A percentile compares a stretch with the other conserved stretches of the same genome.
These are phyloP conservation scores for Aureobasidium uvarum DNA, from an alignment of 2,329 filamentous ascomycete species.

Conservation along the genomic window DNA sequence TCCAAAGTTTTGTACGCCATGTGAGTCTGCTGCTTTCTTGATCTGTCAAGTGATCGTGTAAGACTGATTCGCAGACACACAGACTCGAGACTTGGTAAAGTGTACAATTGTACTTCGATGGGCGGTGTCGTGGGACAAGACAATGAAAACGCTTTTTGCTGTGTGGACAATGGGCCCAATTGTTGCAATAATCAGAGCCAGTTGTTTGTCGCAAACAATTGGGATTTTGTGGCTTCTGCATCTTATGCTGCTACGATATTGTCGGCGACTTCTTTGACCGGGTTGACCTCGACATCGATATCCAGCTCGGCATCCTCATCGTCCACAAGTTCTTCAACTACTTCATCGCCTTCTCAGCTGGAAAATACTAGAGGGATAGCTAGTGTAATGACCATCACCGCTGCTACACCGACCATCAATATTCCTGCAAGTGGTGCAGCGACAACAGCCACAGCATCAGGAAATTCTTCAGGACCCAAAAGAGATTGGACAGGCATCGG, in stretches of 20 bases:
- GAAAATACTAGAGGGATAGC: not conserved
- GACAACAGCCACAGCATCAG: not conserved
- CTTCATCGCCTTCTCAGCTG: not conserved
- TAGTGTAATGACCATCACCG: not conserved
- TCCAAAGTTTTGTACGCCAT: slow-evolving; percentile 2
- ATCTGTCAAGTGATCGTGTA: not conserved
- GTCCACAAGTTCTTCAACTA: not conserved
- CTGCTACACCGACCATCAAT: not conserved
- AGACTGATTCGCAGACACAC: not conserved
- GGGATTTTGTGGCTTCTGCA: not conserved
- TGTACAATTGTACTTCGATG: not conserved
- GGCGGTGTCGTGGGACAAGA: not conserved
- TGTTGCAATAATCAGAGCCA: not conserved
- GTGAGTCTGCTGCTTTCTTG: not conserved
- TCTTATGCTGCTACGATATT: not conserved
- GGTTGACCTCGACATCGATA: too few species aligned
- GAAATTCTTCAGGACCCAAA: not conserved
- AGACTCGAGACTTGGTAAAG: not conserved
- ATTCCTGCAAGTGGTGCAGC: not conserved
- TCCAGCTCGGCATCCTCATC: not conserved
- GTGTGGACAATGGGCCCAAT: not conserved
- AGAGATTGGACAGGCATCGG: slow-evolving; percentile 1
- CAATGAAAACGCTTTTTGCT: not conserved
- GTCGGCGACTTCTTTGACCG: not conserved
- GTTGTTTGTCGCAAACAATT: not conserved